Evolutionary conservation across 257 asterid species (phyloP), one percentile per base, ranked within the genome.

Genomic region (Scutellaria minor): DNA sequence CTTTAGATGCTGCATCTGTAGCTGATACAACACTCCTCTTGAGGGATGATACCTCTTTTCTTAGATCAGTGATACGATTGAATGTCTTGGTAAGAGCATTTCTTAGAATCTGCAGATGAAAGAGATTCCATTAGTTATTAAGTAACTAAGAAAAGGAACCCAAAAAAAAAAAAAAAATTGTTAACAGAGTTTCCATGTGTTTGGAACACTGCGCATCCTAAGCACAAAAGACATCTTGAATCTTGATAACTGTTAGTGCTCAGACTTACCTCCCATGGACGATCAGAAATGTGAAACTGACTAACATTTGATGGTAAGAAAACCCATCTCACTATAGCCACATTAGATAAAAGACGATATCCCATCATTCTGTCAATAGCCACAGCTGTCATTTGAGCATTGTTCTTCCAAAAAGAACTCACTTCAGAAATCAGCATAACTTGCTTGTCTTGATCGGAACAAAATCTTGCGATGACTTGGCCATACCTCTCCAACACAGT

Each of bases 301-400:
- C 80, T 77, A 48, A 81, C 85, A 77, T 90, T 92, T 68, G 79
- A 53, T 44, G 90, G 35, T 48, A 88, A 87, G 84, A 95, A 95
- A 81, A 95, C 95, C 99, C 99, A 95, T 90, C 84, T 88, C 77
- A 95, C 94, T 68, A 95, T 88, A 48, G 97, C 97, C 85, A 95
- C 81, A 77, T 95, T 95, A 42, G 97, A 90, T 72, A 95, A 68
- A 81, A 95, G 92, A 74, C 98, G 97, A 82, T 95, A 95, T 58
- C 98, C 96, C 99, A 95, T 95, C 99, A 95, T 90, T 80, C 98
- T 84, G 84, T 95, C 99, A 76, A 95, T 92, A 51, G 95, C 81
- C 74, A 95, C 79, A 24, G 98, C 98, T 22, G 94, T 85, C 99
- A 92, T 92, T 81, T 92, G 98, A 58, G 85, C 85, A 77, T 79